Conservation (phyloP, 441 rosid species). For the Populus hybrid region DNA sequence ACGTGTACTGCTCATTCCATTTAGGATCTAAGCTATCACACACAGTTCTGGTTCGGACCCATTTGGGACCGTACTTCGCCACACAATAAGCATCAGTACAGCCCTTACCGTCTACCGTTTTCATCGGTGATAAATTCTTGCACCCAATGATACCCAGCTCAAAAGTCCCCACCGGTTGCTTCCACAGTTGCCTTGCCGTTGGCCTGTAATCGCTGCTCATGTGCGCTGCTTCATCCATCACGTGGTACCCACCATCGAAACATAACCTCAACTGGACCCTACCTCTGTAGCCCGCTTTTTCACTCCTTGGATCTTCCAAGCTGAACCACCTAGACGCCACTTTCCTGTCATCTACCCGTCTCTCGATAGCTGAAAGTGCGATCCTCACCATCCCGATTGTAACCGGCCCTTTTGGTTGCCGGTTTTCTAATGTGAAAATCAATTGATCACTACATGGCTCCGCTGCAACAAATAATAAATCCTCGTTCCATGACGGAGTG, state of each 20-base stretch:
- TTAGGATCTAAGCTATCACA: slow-evolving; percentile 83
- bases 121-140: slow-evolving; percentile 78
- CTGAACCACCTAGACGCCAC: slow-evolving; percentile 64
- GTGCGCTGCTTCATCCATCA: slow-evolving; percentile 91
- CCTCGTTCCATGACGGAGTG: slow-evolving; percentile 80
- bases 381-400: slow-evolving; percentile 45
- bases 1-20: slow-evolving; percentile 98
- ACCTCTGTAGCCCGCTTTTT: slow-evolving; percentile 36
- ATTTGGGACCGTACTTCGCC: slow-evolving; percentile 90
- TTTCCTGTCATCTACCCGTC: slow-evolving; percentile 69
- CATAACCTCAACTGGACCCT: slow-evolving; percentile 67
- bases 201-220: slow-evolving; percentile 90
- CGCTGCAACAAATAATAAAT: slow-evolving; percentile 73
- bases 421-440: slow-evolving; percentile 58
- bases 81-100: slow-evolving; percentile 85
- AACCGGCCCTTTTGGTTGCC: slow-evolving; percentile 43
- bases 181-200: slow-evolving; percentile 92
- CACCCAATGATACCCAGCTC: slow-evolving; percentile 86
- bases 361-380: slow-evolving; percentile 54
- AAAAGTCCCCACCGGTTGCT: slow-evolving; percentile 68
- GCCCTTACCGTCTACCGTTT: slow-evolving; percentile 58
- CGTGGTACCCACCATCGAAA: slow-evolving; percentile 93
- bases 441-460: slow-evolving; percentile 70
- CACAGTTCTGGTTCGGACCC: slow-evolving; percentile 86
- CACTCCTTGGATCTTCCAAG: slow-evolving; percentile 45